Conservation (phyloP, 2,329 filamentous ascomycete species). For the Alternaria metachromatica region DNA sequence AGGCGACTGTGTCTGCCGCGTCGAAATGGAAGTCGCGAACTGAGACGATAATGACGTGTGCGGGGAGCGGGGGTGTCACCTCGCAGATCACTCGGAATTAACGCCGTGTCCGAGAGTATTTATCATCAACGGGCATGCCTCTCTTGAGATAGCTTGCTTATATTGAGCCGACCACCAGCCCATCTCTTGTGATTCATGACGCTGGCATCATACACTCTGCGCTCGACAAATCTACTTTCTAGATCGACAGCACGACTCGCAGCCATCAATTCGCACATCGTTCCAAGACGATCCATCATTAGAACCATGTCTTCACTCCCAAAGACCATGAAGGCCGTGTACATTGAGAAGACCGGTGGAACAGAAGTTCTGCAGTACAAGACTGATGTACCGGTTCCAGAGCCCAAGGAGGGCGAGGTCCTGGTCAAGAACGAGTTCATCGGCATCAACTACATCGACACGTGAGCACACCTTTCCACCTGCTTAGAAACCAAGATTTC, state of each 20-base stretch:
- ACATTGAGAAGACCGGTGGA: conserved; percentile 75
- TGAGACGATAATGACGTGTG: conserved; percentile 9
- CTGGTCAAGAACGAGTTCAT: conserved; percentile 81
- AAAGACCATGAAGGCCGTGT: conserved; percentile 74
- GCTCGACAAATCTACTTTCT: conserved; percentile 12
- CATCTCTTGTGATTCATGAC: conserved; percentile 20
- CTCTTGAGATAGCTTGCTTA: not conserved
- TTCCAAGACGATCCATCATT: conserved; percentile 6
- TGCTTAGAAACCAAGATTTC: not conserved
- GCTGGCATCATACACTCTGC: conserved; percentile 15
- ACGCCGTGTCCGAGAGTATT: conserved; percentile 2
- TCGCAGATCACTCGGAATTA: conserved; percentile 5
- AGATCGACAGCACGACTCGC: conserved; percentile 22
- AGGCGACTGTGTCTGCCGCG: not conserved
- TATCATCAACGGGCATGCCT: conserved; percentile 9
- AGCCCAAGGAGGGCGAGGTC: conserved; percentile 71
- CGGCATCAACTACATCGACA: conserved; percentile 91
- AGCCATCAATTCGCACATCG: conserved; percentile 24
- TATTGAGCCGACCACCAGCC: not conserved
- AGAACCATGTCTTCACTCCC: conserved; percentile 61
- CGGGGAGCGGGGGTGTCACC: conserved; percentile 9
- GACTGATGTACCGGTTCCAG: conserved; percentile 73
- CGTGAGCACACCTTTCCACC: conserved; percentile 50
- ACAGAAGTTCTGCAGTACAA: conserved; percentile 74
- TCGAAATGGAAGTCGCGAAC: not conserved